These are phyloP conservation scores for Russula griseocarnosa DNA, from an alignment of 768 basidiomycete species.

Conservation along the genomic window DNA sequence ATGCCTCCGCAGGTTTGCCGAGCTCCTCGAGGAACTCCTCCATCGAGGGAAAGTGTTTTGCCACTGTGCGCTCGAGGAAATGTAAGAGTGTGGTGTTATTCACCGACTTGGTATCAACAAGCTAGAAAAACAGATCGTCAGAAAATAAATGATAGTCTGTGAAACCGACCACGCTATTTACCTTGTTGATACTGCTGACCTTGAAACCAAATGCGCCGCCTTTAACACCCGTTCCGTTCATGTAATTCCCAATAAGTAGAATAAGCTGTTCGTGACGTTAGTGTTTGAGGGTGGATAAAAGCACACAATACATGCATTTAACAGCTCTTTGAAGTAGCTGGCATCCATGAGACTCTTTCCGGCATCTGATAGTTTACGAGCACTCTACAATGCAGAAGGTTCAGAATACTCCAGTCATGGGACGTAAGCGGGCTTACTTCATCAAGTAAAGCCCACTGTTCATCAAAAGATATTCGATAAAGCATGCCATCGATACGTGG, in stretches of 20 bases:
- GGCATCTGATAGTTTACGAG: constrained; percentile 76
- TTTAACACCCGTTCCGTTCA: constrained; percentile 95
- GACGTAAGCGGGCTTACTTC: constrained; percentile 50
- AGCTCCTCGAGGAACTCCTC: constrained; percentile 87
- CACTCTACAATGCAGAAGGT: constrained; percentile 48
- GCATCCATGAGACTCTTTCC: constrained; percentile 76
- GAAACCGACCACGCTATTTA: constrained; percentile 32
- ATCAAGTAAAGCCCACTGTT: constrained; percentile 75
- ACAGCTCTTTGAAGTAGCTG: constrained; percentile 82
- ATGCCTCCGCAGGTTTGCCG: constrained; percentile 84
- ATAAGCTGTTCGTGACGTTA: constrained; percentile 56
- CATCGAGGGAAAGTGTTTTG: constrained; percentile 84
- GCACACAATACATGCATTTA: constrained; percentile 53
- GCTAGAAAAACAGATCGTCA: constrained; percentile 41
- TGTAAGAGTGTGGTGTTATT: constrained; percentile 93
- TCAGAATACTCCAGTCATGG: constrained; percentile 14
- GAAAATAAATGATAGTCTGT: neutral
- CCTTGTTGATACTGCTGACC: constrained; percentile 97
- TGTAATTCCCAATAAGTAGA: constrained; percentile 93
- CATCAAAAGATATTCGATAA: constrained; percentile 84
- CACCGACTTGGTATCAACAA: constrained; percentile 96
- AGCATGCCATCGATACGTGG: constrained; percentile 96
- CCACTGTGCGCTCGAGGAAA: constrained; percentile 85
- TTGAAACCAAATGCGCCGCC: constrained; percentile 97
- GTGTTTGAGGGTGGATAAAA: constrained; percentile 26